These are phyloP conservation scores for Nicotiana tabacum DNA, from an alignment of 257 asterid species.

Conservation along the genomic window DNA sequence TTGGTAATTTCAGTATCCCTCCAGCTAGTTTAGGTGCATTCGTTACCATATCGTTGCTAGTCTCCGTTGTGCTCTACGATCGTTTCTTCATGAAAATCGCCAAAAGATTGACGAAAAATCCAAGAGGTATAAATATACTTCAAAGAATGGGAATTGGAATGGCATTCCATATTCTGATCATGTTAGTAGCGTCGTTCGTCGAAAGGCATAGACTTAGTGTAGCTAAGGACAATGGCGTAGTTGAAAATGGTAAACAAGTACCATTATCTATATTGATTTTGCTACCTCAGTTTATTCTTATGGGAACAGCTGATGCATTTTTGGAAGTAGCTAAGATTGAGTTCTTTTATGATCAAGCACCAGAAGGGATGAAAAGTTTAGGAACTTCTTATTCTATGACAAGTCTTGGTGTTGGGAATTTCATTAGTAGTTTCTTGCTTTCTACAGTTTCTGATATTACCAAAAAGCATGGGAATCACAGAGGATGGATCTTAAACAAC, in stretches of 20 bases:
- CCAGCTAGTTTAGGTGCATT: slow-evolving; percentile 75
- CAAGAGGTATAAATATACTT: slow-evolving; percentile 67
- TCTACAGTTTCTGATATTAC: slow-evolving; percentile 54
- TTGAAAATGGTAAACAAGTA: slow-evolving; percentile 36
- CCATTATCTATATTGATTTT: slow-evolving; percentile 61
- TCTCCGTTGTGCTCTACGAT: slow-evolving; percentile 67
- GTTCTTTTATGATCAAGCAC: slow-evolving; percentile 88
- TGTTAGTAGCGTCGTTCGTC: slow-evolving; percentile 52
- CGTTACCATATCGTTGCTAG: slow-evolving; percentile 65
- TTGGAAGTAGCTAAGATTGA: slow-evolving; percentile 68
- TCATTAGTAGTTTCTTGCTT: slow-evolving; percentile 59
- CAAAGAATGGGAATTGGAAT: slow-evolving; percentile 89
- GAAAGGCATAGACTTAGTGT: slow-evolving; percentile 55
- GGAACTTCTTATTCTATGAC: slow-evolving; percentile 72
- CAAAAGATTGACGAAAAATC: slow-evolving; percentile 58
- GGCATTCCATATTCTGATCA: slow-evolving; percentile 53
- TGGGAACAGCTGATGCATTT: slow-evolving; percentile 85
- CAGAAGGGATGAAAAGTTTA: slow-evolving; percentile 82
- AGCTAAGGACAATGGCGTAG: slow-evolving; percentile 40
- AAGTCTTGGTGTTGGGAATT: slow-evolving; percentile 63
- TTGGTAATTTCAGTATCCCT: slow-evolving; percentile 59
- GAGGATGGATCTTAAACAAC: slow-evolving; percentile 72
- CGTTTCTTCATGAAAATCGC: slow-evolving; percentile 37
- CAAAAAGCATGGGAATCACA: slow-evolving; percentile 29
- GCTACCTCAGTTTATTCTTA: slow-evolving; percentile 68